Conservation (phyloP, 2,329 filamentous ascomycete species). For the Pseudocercospora cruenta region DNA sequence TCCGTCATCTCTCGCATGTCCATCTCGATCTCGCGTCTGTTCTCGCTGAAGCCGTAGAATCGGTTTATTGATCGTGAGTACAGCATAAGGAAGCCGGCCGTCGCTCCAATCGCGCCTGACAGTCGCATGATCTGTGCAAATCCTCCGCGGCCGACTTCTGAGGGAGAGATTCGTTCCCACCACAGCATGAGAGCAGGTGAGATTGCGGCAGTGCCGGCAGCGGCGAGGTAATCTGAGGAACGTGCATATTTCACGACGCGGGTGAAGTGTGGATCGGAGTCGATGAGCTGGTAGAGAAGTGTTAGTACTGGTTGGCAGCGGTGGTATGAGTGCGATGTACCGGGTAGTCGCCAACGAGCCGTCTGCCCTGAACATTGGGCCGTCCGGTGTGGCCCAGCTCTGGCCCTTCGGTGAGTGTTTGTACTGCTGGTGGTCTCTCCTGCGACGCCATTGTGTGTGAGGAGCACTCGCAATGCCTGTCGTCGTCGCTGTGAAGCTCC, state of each 20-base stretch:
- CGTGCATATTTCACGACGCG: constrained; percentile 88
- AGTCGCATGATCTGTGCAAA: constrained; percentile 84
- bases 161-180: constrained; percentile 84
- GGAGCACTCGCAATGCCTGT: background rate
- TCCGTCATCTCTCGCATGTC: constrained; percentile 98
- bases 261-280: constrained; percentile 95
- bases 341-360: constrained; percentile 80
- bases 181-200: constrained; percentile 74
- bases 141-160: constrained; percentile 78
- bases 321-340: constrained; percentile 53
- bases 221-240: constrained; percentile 77
- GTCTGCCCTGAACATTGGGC: constrained; percentile 67
- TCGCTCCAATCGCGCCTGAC: constrained; percentile 69
- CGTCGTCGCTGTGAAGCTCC: background rate
- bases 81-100: constrained; percentile 80
- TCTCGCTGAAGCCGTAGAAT: constrained; percentile 95
- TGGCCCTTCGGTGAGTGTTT: constrained; percentile 33
- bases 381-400: constrained; percentile 36
- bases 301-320: constrained; percentile 19
- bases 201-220: constrained; percentile 67
- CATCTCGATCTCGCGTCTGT: constrained; percentile 87
- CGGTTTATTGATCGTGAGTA: constrained; percentile 82
- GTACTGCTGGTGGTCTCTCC: constrained; percentile 24
- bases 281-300: constrained; percentile 75
- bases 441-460: constrained; percentile 26